Base-by-base conservation (phyloP, 768 basidiomycete species). In the Xerocomus spinulosus region DNA sequence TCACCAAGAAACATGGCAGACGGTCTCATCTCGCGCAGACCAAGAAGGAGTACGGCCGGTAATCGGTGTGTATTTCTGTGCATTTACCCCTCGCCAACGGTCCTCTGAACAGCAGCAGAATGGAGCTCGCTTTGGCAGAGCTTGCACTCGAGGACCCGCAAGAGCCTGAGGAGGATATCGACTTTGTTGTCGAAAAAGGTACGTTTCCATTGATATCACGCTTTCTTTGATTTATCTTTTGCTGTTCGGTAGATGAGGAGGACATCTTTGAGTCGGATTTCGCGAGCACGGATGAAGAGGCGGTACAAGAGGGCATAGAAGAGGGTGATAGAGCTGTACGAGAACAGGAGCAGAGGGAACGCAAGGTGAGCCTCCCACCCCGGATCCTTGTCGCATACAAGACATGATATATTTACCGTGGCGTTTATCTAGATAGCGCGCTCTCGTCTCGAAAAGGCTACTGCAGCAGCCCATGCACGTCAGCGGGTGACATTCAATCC, bases 211-310 rank as follows among this genome's bases (percentile, higher is more conserved):
- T 6, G 9, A 4, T 9, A 13, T 26, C 5, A 7, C 15, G 14
- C 28, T 29, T 20, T 2, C 35, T 18, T 23, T 41, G 8, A 10
- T 38, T 36, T 2, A 36, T 4, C 12, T 28, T 28, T 44, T 38
- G 7, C n/a, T 21, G 17, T 13, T 30, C 14, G 42, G 3, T 44
- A 89, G 90, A 87, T 43, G 90, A 93, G 62, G 82, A 87, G 54
- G 89, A 92, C 58, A 62, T 84, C 8, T 88, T 90, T 50, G 88
- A 77, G 54, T 87, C 85, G 9, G 90, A 92, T 63, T 92, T 93
- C 58, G 86, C 82, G 52, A 87, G 85, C 54, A 92, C 90, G 0
- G 90, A 92, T 49, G 88, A 88, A 36, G 79, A 76, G 48, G 70
- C 63, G 30, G 73, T 66, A 2, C 75, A 77, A n/a, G 75, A 77